These are phyloP conservation scores for Aspergillus eucalypticola DNA, from an alignment of 2,329 filamentous ascomycete species.

Conservation along the genomic window DNA sequence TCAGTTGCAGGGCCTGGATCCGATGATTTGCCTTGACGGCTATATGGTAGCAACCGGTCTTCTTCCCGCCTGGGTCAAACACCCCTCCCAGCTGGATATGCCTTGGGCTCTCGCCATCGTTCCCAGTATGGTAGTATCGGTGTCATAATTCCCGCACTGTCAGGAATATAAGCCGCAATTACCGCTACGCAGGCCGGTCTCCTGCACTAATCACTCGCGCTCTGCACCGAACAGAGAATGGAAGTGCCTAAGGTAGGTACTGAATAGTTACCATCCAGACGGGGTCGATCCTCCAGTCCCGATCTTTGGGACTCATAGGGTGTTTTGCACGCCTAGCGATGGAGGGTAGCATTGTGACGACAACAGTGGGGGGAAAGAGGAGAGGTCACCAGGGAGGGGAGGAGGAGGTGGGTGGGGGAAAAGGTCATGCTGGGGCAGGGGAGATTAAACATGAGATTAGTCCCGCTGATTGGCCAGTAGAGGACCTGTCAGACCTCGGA, in stretches of 20 bases:
- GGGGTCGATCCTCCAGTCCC: slow-evolving; percentile 4
- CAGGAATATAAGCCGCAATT: not conserved
- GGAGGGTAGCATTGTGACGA: not conserved
- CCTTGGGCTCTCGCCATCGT: not conserved
- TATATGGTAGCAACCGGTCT: not conserved
- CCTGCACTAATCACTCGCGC: not conserved
- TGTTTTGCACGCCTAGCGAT: not conserved
- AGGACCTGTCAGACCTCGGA: slow-evolving; percentile 8
- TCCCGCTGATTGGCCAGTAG: not conserved
- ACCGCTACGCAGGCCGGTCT: not conserved
- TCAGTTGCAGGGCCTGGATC: not conserved
- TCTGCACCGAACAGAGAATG: slow-evolving; percentile 6
- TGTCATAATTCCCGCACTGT: not conserved
- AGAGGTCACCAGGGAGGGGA: not conserved
- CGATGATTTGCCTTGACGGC: not conserved
- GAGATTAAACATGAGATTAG: slow-evolving; percentile 8
- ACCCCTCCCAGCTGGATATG: too few relatives aligned
- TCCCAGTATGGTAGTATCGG: not conserved
- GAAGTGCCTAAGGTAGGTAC: slow-evolving; percentile 7
- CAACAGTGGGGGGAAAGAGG: not conserved
- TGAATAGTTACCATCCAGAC: slow-evolving; percentile 3
- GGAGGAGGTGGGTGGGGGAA: not conserved
- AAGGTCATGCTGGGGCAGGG: not conserved
- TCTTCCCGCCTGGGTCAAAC: not conserved
- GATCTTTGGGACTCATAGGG: not conserved